Base-by-base conservation (phyloP, 805 yeast species). In the Pichia deserticola region DNA sequence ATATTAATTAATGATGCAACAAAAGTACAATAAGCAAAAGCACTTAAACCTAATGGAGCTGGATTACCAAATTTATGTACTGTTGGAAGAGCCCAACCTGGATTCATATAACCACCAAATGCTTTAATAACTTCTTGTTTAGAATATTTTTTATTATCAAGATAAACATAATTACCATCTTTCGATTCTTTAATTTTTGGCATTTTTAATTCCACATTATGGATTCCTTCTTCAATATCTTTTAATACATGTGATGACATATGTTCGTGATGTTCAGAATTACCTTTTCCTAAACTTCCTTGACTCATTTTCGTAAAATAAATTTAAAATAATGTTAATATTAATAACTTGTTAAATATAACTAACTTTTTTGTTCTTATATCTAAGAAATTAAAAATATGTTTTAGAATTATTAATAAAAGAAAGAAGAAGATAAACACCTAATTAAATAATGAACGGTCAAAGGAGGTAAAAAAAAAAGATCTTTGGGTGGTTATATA, bases 51-150 rank as follows among this genome's bases (percentile, higher is more conserved):
- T 54, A 84, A 68, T 30, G 90, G 89, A 42, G 84, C 86, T 29
- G 92, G 89, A 60, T 84, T 84, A 51, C 83, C 90, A 66, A 76
- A 72, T 38, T 47, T 47, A 42, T 47, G 49, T 12, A 42, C 32
- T 0, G 49, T 41, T 11, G 49, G 49, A n/a, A 36, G 11, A 30
- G 77, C 63, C 51, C 72, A 45, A 73, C 87, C 90, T 33, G 92
- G 87, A 56, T 81, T 81, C 64, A 85, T 70, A 34, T 82, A 73
- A 81, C 96, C 96, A 64, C 95, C 96, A 57, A 84, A 84, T 3
- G 90, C 90, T 30, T 67, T 65, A 40, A 70, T 67, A 51, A 84
- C 70, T 45, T 85, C 90, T 46, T 72, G 60, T 57, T 75, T 77
- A 50, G 78, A 71, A 52, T 84, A 87, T 64, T 76, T 81, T 53